Evolutionary conservation across 1,284 basidiomycete genomes (phyloP).

Genomic region (Sporisorium sorghi): DNA sequence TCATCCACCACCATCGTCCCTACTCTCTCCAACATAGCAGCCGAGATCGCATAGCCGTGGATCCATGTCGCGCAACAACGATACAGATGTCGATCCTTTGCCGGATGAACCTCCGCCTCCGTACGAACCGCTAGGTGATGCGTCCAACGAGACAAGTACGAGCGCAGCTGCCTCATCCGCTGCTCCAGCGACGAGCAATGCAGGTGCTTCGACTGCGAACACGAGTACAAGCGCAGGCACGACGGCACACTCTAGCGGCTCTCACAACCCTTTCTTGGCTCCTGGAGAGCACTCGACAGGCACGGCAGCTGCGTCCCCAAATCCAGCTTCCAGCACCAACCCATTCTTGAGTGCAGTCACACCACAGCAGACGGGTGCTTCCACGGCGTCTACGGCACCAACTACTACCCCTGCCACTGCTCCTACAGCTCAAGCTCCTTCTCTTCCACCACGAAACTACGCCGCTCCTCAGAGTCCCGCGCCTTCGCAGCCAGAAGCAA

Average conservation of each 20-base stretch:
- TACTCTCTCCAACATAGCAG: not conserved
- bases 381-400: no score
- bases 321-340: constrained; percentile 19
- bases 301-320: not conserved
- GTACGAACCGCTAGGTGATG: constrained; percentile 24
- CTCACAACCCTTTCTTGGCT: constrained; percentile 33
- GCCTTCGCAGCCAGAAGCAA: constrained; percentile 12
- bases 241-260: not conserved
- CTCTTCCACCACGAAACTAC: constrained; percentile 27
- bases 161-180: not conserved
- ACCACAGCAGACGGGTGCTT: constrained; percentile 13
- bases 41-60: not conserved
- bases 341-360: constrained; percentile 22
- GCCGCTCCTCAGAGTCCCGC: constrained; percentile 14
- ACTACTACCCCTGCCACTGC: not conserved
- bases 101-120: constrained; percentile 49
- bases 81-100: constrained; percentile 24
- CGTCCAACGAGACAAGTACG: not conserved
- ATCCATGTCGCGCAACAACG: constrained; percentile 31
- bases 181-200: not conserved
- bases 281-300: constrained; percentile 17
- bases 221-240: not conserved
- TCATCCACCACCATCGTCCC: constrained; percentile 3
- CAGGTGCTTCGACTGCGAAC: not conserved
- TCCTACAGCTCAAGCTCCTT: constrained; percentile 4